These are phyloP conservation scores for Bryoglossum gracile DNA, from an alignment of 495 filamentous ascomycete genomes.

Conservation along the genomic window DNA sequence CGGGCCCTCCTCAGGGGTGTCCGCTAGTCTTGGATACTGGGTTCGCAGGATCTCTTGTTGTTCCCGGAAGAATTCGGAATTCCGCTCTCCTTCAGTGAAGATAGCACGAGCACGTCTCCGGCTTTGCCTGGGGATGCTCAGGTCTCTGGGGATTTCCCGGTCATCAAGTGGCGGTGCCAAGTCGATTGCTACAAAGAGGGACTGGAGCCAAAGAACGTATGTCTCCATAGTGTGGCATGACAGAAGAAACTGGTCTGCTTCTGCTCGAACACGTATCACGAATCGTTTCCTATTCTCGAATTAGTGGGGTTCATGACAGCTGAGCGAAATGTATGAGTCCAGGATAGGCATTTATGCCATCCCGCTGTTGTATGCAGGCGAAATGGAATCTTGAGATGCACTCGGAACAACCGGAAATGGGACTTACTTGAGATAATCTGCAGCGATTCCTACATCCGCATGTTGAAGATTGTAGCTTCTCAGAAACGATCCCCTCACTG, in stretches of 20 bases:
- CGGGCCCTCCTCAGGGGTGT: not conserved
- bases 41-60: slow-evolving; percentile 26
- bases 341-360: slow-evolving; percentile 21
- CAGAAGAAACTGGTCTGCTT: slow-evolving; percentile 58
- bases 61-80: slow-evolving; percentile 12
- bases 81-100: slow-evolving; percentile 3
- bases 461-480: slow-evolving; percentile 54
- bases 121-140: slow-evolving; percentile 16
- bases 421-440: slow-evolving; percentile 53
- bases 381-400: too few species aligned
- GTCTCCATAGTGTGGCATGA: slow-evolving; percentile 44
- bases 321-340: too few species aligned
- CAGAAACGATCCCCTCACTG: slow-evolving; percentile 38
- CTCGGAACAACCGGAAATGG: not conserved
- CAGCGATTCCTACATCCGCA: slow-evolving; percentile 58
- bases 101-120: not conserved
- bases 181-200: slow-evolving; percentile 45
- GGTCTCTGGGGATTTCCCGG: slow-evolving; percentile 20
- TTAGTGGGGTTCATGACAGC: too few species aligned
- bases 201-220: slow-evolving; percentile 49
- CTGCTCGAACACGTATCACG: slow-evolving; percentile 54
- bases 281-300: slow-evolving; percentile 37
- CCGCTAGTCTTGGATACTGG: slow-evolving; percentile 19
- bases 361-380: too few species aligned
- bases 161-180: slow-evolving; percentile 47